Evolutionary conservation across 2,329 filamentous ascomycete species (phyloP).

Genomic region (Zasmidium cellare): DNA sequence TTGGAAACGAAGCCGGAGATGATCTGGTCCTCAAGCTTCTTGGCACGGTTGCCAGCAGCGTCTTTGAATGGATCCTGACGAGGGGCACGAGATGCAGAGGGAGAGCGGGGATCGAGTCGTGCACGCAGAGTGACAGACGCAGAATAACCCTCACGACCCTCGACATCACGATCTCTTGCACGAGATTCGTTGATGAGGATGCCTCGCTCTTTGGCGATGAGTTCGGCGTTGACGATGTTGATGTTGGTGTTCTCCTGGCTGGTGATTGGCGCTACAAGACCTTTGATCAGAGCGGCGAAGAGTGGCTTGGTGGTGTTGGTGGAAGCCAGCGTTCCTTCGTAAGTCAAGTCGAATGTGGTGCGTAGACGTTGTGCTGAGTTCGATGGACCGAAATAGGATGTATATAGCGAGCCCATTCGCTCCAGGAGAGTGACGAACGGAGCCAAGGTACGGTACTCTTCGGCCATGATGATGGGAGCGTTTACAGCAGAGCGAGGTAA

Average conservation of each 20-base stretch:
- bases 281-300: conserved; percentile 77
- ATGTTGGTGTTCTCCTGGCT: conserved; percentile 67
- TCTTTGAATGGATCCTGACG: conserved; percentile 8
- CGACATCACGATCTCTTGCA: conserved; percentile 53
- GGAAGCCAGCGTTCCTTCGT: conserved; percentile 71
- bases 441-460: conserved; percentile 75
- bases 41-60: conserved; percentile 11
- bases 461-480: conserved; percentile 75
- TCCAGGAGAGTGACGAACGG: conserved; percentile 76
- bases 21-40: conserved; percentile 49
- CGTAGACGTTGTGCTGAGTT: conserved; percentile 49
- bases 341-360: conserved; percentile 72
- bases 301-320: conserved; percentile 76
- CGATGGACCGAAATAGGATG: conserved; percentile 64
- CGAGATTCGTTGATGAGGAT: conserved; percentile 76
- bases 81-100: conserved; percentile 26
- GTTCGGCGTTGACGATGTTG: conserved; percentile 78
- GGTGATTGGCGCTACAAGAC: conserved; percentile 68
- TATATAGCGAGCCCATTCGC: conserved; percentile 77
- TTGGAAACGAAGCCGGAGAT: conserved; percentile 68
- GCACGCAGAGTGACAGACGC: conserved; percentile 71
- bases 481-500: conserved; percentile 75
- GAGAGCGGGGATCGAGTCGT: conserved; percentile 32
- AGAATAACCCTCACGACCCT: conserved; percentile 64
- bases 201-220: conserved; percentile 74